Base-by-base conservation (phyloP, 305 asterid genomes). In the Ruellia speciosa region DNA sequence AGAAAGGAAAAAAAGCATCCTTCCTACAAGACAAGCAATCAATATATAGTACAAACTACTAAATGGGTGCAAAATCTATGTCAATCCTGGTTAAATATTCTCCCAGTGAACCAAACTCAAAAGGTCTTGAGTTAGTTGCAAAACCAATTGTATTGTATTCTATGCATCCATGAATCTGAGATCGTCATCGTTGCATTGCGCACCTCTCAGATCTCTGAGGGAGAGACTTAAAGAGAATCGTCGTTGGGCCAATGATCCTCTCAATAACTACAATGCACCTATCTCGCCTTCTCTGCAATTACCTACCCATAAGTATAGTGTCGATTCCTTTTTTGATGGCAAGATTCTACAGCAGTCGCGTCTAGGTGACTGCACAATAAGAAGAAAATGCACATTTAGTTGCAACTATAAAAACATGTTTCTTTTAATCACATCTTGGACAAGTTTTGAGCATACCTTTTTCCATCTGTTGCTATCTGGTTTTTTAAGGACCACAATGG, bases 261-360 rank as follows among this genome's bases (percentile, higher is more conserved):
- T 41, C 33, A 20, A 24, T 54, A 60, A 59, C 83, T 76, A 78
- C 59, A 77, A 71, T 58, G 74, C 81, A 18, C 65, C 71, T 40
- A 76, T 64, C 77, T 87, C 94, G 18, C 90, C 90, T 13, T 69
- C 33, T 75, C 84, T 72, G 84, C 95, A 87, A 71, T 72, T 83
- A 19, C 80, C 90, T 24, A 90, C 86, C 94, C 90, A 83, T 57
- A 90, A 50, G 66, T 78, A 79, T 74, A 87, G 28, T 63, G 70
- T 69, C 0, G 82, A 51, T 5, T 16, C 69, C 73, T 75, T 76
- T 33, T 70, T 77, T 24, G 95, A 79, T 61, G 94, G 87, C 72
- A 83, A 64, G 52, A 81, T 73, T 77, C 92, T 81, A 71, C 97
- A 81, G 55, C 96, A 87, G 63, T 90, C 96, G 70, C 94, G 83